These are phyloP conservation scores for Amborella trichopoda DNA, from an alignment of 164 flowering plant species.

Conservation along the genomic window DNA sequence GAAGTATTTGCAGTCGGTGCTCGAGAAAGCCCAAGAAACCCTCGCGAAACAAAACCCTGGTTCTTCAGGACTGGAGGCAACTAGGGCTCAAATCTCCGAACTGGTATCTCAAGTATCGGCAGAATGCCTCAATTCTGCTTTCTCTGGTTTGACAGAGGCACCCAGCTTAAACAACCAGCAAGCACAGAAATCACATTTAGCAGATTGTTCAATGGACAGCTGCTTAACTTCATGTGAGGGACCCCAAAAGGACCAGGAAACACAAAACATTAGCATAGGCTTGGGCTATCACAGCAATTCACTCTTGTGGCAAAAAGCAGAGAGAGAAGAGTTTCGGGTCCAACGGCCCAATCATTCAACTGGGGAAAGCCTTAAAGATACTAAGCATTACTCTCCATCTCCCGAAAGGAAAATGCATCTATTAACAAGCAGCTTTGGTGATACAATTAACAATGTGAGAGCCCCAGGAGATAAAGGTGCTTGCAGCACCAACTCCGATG, in stretches of 20 bases:
- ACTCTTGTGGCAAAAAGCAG: conserved; percentile 19
- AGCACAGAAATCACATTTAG: conserved; percentile 31
- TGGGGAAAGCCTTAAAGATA: conserved; percentile 26
- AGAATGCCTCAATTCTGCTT: conserved; percentile 50
- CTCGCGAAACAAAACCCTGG: conserved; percentile 71
- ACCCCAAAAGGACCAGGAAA: conserved; percentile 42
- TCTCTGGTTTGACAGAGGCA: conserved; percentile 38
- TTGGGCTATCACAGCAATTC: conserved; percentile 18
- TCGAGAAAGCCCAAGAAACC: conserved; percentile 90
- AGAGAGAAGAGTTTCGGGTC: conserved; percentile 12
- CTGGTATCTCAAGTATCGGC: conserved; percentile 60
- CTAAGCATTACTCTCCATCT: conserved; percentile 18
- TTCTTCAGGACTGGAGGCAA: conserved; percentile 53
- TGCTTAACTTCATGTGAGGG: conserved; percentile 73
- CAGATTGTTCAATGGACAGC: conserved; percentile 63
- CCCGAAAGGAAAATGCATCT: conserved; percentile 20
- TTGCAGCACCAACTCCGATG: conserved; percentile 15
- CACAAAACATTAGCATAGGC: conserved; percentile 26
- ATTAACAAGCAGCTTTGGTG: conserved; percentile 19
- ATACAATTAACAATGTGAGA: conserved; percentile 49
- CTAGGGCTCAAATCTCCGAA: conserved; percentile 72
- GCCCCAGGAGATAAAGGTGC: conserved; percentile 24
- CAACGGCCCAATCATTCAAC: conserved; percentile 19
- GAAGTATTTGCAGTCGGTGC: conserved; percentile 71
- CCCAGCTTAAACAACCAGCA: conserved; percentile 39